A percentile compares a stretch with the other conserved stretches of the same genome.
Conservation (phyloP, 2,329 filamentous ascomycete species). For the Emydomyces testavorans region DNA sequence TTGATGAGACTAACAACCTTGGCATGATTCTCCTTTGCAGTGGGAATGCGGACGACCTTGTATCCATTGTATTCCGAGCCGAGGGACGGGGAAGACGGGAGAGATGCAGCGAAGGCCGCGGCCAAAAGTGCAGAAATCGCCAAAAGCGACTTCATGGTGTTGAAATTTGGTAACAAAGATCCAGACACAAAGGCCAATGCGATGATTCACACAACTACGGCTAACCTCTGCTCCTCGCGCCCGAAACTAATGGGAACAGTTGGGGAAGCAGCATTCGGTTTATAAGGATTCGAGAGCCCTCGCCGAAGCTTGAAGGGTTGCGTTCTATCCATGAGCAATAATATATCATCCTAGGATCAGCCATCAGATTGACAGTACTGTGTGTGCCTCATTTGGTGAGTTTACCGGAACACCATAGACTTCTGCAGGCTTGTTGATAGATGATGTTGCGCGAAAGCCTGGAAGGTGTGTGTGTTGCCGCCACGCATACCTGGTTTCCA, state of each 20-base stretch:
- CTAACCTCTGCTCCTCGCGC: neutral
- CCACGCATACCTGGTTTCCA: slow-evolving; percentile 1
- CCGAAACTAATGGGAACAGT: neutral
- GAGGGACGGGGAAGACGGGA: slow-evolving; percentile 3
- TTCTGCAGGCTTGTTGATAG: neutral
- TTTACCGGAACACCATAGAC: neutral
- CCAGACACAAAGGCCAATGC: neutral
- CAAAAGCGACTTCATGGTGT: slow-evolving; percentile 6
- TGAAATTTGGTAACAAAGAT: neutral
- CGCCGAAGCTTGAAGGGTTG: neutral
- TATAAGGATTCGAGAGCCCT: neutral
- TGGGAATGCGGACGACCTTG: slow-evolving; percentile 19
- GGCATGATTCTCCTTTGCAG: slow-evolving; percentile 12
- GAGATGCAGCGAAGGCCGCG: slow-evolving; percentile 5
- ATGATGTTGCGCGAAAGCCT: neutral
- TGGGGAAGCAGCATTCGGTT: neutral
- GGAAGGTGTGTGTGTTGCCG: neutral
- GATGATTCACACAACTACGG: neutral
- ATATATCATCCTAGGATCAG: too few species aligned
- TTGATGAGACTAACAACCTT: slow-evolving; percentile 16
- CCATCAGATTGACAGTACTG: too few species aligned
- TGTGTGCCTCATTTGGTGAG: neutral
- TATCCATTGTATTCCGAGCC: slow-evolving; percentile 17
- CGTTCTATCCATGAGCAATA: neutral
- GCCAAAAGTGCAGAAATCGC: slow-evolving; percentile 9